These are phyloP conservation scores for Vinca minor DNA, from an alignment of 257 asterid species.

Conservation along the genomic window DNA sequence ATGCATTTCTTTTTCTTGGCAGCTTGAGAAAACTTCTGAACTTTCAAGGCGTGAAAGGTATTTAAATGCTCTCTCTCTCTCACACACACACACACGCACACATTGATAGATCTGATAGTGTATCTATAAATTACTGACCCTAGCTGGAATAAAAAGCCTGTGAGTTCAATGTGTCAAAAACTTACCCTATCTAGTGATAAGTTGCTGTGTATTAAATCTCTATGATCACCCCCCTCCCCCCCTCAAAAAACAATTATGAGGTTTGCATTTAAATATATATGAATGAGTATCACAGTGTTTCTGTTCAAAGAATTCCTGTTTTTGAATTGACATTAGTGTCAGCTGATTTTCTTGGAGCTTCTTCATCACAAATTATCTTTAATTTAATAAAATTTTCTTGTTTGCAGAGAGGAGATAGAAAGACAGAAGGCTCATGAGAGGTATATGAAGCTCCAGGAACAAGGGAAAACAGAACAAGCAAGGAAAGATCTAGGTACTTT, in stretches of 20 bases:
- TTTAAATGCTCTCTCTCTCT: conserved; percentile 6
- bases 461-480: conserved; percentile 94
- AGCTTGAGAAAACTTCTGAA: conserved; percentile 85
- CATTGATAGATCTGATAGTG: too few species aligned
- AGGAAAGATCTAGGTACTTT: conserved; percentile 89
- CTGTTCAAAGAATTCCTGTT: not conserved
- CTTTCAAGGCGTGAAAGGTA: conserved; percentile 91
- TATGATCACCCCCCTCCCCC: too few species aligned
- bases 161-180: not conserved
- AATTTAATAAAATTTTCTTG: not conserved
- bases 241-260: too few species aligned
- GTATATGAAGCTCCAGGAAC: conserved; percentile 96
- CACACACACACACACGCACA: too few species aligned
- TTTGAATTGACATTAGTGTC: not conserved
- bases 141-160: not conserved
- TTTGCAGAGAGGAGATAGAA: conserved; percentile 88
- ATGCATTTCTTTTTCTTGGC: conserved; percentile 21
- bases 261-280: too few species aligned
- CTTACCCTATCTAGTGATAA: too few species aligned
- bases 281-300: too few species aligned
- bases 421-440: conserved; percentile 84
- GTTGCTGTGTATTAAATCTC: too few species aligned
- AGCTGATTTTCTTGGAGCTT: not conserved
- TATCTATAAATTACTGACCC: not conserved
- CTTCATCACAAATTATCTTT: not conserved